A percentile compares a stretch with the other conserved stretches of the same genome.
Conservation (phyloP, 2,329 filamentous ascomycete genomes). For the Onygena corvina region DNA sequence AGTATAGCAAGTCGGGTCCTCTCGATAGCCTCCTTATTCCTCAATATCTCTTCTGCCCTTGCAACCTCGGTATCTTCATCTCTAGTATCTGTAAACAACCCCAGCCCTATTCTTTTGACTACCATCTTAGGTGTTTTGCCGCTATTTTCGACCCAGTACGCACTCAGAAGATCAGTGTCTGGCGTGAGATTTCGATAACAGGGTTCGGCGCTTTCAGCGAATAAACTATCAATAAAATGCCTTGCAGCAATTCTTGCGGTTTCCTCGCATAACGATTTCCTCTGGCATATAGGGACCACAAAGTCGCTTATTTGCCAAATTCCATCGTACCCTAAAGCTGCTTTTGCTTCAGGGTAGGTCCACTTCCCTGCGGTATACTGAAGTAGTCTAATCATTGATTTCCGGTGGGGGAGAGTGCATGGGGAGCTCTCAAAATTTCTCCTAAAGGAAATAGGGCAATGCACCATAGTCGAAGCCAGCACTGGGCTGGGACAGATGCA, state of each 20-base stretch:
- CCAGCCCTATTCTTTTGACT: conserved; percentile 12
- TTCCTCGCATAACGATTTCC: conserved; percentile 15
- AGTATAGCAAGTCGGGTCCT: conserved; percentile 8
- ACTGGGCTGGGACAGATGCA: conserved; percentile 16
- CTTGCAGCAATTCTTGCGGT: conserved; percentile 15
- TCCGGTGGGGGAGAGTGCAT: conserved; percentile 8
- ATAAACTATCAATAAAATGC: conserved; percentile 13
- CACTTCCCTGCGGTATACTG: conserved; percentile 17
- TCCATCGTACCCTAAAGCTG: conserved; percentile 14
- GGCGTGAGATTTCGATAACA: conserved; percentile 12
- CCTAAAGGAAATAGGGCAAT: conserved; percentile 17
- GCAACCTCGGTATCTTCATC: background rate
- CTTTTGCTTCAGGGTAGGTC: conserved; percentile 15
- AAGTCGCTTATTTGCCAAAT: conserved; percentile 18
- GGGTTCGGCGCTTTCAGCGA: conserved; percentile 8
- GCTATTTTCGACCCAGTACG: conserved; percentile 9
- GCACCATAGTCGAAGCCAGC: conserved; percentile 15
- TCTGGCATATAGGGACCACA: conserved; percentile 18
- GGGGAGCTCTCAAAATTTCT: conserved; percentile 8
- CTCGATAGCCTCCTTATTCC: conserved; percentile 9
- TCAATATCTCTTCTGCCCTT: conserved; percentile 4
- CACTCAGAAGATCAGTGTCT: conserved; percentile 8
- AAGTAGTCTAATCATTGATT: conserved; percentile 14
- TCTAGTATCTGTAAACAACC: conserved; percentile 7
- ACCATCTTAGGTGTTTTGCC: conserved; percentile 11